These are phyloP conservation scores for Didymella pinodella DNA, from an alignment of 2,329 filamentous ascomycete species.

Conservation along the genomic window DNA sequence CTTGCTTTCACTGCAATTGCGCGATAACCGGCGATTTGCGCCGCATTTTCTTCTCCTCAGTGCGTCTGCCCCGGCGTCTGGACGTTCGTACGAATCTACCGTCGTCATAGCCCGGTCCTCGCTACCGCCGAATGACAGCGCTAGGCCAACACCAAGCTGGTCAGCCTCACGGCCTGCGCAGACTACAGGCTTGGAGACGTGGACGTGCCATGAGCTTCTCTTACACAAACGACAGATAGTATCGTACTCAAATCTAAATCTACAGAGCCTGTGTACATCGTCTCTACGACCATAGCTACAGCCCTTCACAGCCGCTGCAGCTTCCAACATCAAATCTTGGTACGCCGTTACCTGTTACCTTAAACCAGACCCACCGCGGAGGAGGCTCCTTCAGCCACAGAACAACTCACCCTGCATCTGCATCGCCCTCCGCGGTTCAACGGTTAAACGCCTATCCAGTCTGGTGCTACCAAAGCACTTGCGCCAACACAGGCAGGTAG, in stretches of 20 bases:
- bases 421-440: neutral
- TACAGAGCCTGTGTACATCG: too few relatives aligned
- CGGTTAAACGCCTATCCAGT: neutral
- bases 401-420: neutral
- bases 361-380: constrained; percentile 6
- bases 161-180: constrained; percentile 7
- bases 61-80: constrained; percentile 12
- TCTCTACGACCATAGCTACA: too few relatives aligned
- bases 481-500: neutral
- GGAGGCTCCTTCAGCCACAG: constrained; percentile 9
- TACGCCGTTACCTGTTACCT: constrained; percentile 7
- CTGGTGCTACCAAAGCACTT: constrained; percentile 1
- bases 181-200: too few relatives aligned
- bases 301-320: neutral
- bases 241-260: too few relatives aligned
- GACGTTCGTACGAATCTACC: constrained; percentile 1
- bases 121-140: constrained; percentile 5
- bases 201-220: too few relatives aligned
- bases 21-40: constrained; percentile 16
- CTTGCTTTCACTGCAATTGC: neutral
- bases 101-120: constrained; percentile 12
- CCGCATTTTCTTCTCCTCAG: constrained; percentile 21
- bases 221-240: too few relatives aligned
- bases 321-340: neutral
- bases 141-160: neutral